These are phyloP conservation scores for Zopfia rhizophila DNA, from an alignment of 2,329 filamentous ascomycete species.

Conservation along the genomic window DNA sequence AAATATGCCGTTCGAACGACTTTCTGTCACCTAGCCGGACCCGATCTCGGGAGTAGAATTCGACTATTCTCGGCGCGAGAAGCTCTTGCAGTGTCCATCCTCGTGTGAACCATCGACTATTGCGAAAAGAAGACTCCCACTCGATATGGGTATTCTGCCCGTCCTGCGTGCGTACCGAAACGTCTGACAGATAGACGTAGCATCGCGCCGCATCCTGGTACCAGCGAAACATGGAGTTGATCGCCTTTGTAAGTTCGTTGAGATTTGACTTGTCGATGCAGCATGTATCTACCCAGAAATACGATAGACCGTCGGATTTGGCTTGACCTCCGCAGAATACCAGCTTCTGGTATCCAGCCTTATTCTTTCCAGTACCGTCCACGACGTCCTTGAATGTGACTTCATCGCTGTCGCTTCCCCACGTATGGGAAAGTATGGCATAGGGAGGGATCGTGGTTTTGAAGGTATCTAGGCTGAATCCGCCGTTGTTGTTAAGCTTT, in stretches of 20 bases:
- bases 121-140: constrained; percentile 11
- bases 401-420: constrained; percentile 17
- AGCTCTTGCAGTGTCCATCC: constrained; percentile 26
- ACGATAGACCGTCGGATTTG: background rate
- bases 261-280: constrained; percentile 5
- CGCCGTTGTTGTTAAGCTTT: no score
- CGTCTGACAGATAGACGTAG: no score
- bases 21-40: no score
- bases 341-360: constrained; percentile 12
- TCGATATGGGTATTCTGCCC: no score
- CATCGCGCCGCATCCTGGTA: constrained; percentile 9
- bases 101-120: constrained; percentile 27
- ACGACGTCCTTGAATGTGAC: constrained; percentile 13
- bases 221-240: no score
- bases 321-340: background rate
- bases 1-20: no score
- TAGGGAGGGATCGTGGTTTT: constrained; percentile 13
- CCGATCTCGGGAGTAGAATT: no score
- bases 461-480: no score
- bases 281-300: constrained; percentile 17
- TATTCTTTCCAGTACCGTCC: constrained; percentile 5
- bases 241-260: background rate
- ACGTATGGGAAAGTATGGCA: constrained; percentile 24
- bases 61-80: constrained; percentile 19
- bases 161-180: no score